Percentiles rank a stretch among this genome's conserved stretches.
Conservation (phyloP, 2,329 filamentous ascomycete genomes). For the Neocatenulostroma microsporum region DNA sequence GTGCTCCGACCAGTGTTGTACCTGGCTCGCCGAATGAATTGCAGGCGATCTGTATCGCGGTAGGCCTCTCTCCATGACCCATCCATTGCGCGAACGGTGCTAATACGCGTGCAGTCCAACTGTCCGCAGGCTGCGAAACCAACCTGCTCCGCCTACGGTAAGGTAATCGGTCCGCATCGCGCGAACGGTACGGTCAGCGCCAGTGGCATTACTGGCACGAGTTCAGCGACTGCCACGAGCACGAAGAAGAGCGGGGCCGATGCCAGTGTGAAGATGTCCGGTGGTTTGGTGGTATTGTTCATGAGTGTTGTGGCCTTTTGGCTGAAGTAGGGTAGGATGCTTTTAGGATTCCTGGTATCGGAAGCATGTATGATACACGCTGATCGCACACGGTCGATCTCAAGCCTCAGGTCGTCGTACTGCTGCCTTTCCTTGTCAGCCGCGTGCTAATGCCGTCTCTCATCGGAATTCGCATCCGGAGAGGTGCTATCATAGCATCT, state of each 20-base stretch:
- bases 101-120: slow-evolving; percentile 14
- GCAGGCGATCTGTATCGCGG: slow-evolving; percentile 50
- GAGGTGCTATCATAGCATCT: no score
- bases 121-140: slow-evolving; percentile 43
- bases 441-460: no score
- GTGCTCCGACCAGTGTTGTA: slow-evolving; percentile 40
- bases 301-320: no score
- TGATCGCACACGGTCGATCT: no score
- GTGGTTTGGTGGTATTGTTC: background rate
- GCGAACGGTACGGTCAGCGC: slow-evolving; percentile 2
- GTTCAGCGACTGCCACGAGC: background rate
- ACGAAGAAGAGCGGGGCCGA: slow-evolving; percentile 1
- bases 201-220: background rate
- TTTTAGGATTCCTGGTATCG: no score
- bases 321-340: no score
- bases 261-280: background rate
- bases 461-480: no score
- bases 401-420: no score
- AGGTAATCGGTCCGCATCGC: slow-evolving; percentile 7
- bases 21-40: slow-evolving; percentile 41
- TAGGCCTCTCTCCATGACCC: slow-evolving; percentile 5
- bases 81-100: background rate
- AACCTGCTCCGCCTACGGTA: slow-evolving; percentile 40
- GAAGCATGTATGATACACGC: no score
- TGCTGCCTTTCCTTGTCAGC: no score